Percentiles rank a stretch among this genome's conserved stretches.
Conservation (phyloP, 805 yeast species). For the Yarrowia sp. region DNA sequence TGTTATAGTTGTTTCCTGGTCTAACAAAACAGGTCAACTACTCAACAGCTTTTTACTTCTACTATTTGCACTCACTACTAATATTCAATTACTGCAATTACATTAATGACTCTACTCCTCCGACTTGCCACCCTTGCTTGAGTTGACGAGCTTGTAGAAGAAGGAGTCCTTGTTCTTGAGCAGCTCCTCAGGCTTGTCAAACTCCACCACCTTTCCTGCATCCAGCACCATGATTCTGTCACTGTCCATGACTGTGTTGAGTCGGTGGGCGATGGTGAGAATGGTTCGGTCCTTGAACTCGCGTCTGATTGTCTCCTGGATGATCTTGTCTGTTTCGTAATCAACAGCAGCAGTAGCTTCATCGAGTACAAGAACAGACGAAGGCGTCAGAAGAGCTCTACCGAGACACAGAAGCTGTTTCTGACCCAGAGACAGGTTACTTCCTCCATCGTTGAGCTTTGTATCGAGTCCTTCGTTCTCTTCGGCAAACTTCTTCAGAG, state of each 20-base stretch:
- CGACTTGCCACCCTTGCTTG: neutral
- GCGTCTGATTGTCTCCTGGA: slow-evolving; percentile 70
- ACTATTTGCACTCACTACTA: too few species aligned
- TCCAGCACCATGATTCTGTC: slow-evolving; percentile 77
- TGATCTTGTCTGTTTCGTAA: slow-evolving; percentile 59
- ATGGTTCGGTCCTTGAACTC: slow-evolving; percentile 73
- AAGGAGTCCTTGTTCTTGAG: slow-evolving; percentile 69
- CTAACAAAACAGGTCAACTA: too few species aligned
- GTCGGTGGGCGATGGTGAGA: slow-evolving; percentile 82
- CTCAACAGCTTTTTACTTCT: too few species aligned
- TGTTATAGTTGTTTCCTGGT: too few species aligned
- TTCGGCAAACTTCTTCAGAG: slow-evolving; percentile 59
- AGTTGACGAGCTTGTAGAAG: slow-evolving; percentile 65
- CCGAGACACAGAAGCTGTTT: slow-evolving; percentile 80
- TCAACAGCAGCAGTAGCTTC: slow-evolving; percentile 86
- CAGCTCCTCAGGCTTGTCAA: slow-evolving; percentile 11
- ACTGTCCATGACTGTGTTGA: slow-evolving; percentile 80
- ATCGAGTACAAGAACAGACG: slow-evolving; percentile 75
- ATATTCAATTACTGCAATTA: too few species aligned
- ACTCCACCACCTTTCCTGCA: slow-evolving; percentile 63
- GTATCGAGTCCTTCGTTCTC: slow-evolving; percentile 59
- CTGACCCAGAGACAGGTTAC: slow-evolving; percentile 82
- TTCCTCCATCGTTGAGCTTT: slow-evolving; percentile 50
- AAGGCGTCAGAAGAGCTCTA: slow-evolving; percentile 66
- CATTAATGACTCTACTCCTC: neutral